phyloP scores from a whole-genome alignment of 768 basidiomycete genomes.

The Boletales sp. region DNA sequence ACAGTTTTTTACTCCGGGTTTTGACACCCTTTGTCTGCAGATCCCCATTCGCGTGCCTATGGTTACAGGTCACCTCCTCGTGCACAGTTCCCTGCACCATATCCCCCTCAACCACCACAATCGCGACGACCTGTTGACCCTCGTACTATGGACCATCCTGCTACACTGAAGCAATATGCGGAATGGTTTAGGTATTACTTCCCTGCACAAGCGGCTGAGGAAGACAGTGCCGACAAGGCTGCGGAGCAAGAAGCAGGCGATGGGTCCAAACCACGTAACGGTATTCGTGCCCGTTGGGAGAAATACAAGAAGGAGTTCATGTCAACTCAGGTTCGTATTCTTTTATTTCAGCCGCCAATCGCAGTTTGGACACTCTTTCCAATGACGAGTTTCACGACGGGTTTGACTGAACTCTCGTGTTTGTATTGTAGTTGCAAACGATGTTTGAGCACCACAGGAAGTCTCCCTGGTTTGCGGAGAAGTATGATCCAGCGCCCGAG shows the following conservation, averaged over 20 bases:
- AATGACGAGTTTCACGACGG: conserved; percentile 3
- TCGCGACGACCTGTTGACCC: conserved; percentile 71
- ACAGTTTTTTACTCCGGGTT: background rate
- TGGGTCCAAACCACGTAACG: conserved; percentile 78
- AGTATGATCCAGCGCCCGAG: conserved; percentile 80
- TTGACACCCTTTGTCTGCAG: conserved; percentile 32
- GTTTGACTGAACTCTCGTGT: conserved; percentile 26
- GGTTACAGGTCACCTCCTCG: conserved; percentile 66
- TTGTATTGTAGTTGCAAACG: conserved; percentile 78
- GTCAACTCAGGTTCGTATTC: conserved; percentile 73
- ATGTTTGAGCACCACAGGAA: conserved; percentile 95
- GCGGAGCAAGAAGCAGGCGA: conserved; percentile 82
- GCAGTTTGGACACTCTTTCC: conserved; percentile 13
- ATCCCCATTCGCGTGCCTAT: conserved; percentile 61
- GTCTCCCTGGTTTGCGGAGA: conserved; percentile 97
- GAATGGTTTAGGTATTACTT: conserved; percentile 83
- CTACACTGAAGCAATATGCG: conserved; percentile 77
- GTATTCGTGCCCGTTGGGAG: conserved; percentile 83
- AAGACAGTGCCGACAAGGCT: conserved; percentile 80
- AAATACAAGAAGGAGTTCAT: conserved; percentile 92
- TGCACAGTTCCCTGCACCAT: conserved; percentile 41
- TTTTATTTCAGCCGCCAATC: conserved; percentile 11
- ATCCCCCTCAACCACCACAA: conserved; percentile 39
- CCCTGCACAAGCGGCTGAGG: conserved; percentile 73
- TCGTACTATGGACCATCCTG: conserved; percentile 77